These are phyloP conservation scores for Xerocomus amazonicus DNA, from an alignment of 1,284 basidiomycete species.

Conservation along the genomic window DNA sequence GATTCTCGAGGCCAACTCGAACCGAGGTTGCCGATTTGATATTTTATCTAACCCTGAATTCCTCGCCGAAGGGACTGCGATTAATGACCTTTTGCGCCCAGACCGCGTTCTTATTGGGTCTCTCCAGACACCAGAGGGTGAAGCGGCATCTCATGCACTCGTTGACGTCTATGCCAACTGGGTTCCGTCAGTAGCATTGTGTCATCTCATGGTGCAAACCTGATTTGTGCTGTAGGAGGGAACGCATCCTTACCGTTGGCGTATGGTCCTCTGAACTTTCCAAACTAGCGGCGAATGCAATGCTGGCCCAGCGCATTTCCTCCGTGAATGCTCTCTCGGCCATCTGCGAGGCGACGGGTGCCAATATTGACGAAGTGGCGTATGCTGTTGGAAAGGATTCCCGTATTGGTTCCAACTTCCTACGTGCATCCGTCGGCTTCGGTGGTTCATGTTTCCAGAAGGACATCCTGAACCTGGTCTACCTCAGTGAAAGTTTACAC, in stretches of 20 bases:
- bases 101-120: conserved; percentile 98
- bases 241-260: conserved; percentile 89
- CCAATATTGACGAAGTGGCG: conserved; percentile 97
- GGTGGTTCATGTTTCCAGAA: conserved; percentile 99
- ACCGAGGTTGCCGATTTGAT: conserved; percentile 88
- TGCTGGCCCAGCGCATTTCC: conserved; percentile 98
- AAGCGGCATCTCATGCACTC: conserved; percentile 76
- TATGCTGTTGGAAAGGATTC: conserved; percentile 92
- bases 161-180: conserved; percentile 89
- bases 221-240: conserved; percentile 40
- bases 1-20: conserved; percentile 97
- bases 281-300: conserved; percentile 98
- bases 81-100: conserved; percentile 82
- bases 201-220: neutral
- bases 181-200: conserved; percentile 69
- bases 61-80: conserved; percentile 96
- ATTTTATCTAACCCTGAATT: conserved; percentile 99
- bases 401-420: conserved; percentile 93
- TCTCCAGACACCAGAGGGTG: conserved; percentile 83
- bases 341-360: conserved; percentile 99
- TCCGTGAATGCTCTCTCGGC: conserved; percentile 98
- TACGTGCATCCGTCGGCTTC: conserved; percentile 94
- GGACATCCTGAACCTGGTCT: conserved; percentile 98
- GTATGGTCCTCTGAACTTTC: conserved; percentile 98
- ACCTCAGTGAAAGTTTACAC: conserved; percentile 91